These are phyloP conservation scores for Cronartium ribicola DNA, from an alignment of 1,284 basidiomycete species.

Conservation along the genomic window DNA sequence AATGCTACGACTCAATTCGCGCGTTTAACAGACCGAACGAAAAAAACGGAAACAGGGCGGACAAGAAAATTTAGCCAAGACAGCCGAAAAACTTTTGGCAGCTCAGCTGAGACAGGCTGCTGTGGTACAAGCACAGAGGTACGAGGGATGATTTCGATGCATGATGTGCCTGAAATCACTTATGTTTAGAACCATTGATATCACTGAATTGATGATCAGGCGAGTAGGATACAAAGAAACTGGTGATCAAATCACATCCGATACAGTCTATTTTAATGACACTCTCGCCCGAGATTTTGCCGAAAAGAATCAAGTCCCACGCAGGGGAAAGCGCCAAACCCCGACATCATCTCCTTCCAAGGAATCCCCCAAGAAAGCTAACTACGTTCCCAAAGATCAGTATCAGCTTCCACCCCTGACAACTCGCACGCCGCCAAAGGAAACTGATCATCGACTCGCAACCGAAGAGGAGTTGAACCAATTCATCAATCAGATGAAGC, in stretches of 20 bases:
- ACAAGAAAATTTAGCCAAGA: constrained; percentile 49
- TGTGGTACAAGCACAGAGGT: constrained; percentile 65
- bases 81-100: constrained; percentile 78
- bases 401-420: constrained; percentile 49
- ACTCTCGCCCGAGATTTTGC: constrained; percentile 24
- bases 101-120: constrained; percentile 91
- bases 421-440: constrained; percentile 49
- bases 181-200: not conserved
- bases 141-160: constrained; percentile 43
- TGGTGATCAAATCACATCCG: constrained; percentile 69
- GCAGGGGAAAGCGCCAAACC: constrained; percentile 25
- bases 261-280: constrained; percentile 49
- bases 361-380: constrained; percentile 42
- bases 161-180: constrained; percentile 21
- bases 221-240: constrained; percentile 54
- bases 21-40: constrained; percentile 19
- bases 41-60: constrained; percentile 47
- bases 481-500: constrained; percentile 88
- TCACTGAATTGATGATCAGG: not conserved
- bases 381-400: constrained; percentile 47
- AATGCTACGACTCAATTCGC: not conserved
- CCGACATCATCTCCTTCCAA: constrained; percentile 48
- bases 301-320: constrained; percentile 31
- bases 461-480: constrained; percentile 84
- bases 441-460: constrained; percentile 79